Percentiles rank a stretch among this genome's conserved stretches.
phyloP scores from a whole-genome alignment of 2,329 filamentous ascomycete genomes.

The Esteya vermicola region DNA sequence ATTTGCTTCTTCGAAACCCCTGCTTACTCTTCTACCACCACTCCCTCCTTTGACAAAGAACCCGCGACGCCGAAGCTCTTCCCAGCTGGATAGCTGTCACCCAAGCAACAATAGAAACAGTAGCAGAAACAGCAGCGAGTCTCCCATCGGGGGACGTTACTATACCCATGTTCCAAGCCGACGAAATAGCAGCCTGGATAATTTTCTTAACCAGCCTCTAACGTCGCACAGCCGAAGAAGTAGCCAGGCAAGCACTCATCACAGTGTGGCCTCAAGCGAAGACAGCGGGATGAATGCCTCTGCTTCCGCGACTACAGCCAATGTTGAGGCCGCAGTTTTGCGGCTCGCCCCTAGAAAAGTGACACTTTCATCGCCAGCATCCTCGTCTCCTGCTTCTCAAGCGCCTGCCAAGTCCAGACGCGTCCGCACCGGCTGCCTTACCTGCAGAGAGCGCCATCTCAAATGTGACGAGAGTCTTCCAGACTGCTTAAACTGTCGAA shows the following conservation, averaged over 20 bases:
- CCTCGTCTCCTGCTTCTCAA: not conserved
- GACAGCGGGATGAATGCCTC: slow-evolving; percentile 8
- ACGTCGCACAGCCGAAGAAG: slow-evolving; percentile 6
- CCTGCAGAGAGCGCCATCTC: slow-evolving; percentile 76
- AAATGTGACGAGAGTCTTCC: slow-evolving; percentile 71
- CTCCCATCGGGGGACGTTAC: not conserved
- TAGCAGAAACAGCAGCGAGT: slow-evolving; percentile 1
- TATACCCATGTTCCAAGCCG: not conserved
- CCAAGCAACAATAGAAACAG: not conserved
- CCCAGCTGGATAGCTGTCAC: not conserved
- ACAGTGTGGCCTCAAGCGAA: not conserved
- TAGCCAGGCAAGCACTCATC: slow-evolving; percentile 3
- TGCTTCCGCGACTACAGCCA: slow-evolving; percentile 2
- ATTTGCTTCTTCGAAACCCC: not conserved
- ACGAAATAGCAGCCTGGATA: slow-evolving; percentile 1
- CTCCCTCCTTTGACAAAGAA: not conserved
- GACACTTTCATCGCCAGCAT: too few relatives aligned
- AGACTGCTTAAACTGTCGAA: slow-evolving; percentile 65
- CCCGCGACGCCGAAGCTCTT: not conserved
- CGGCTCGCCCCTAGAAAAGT: too few relatives aligned
- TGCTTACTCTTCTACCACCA: not conserved
- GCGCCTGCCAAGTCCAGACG: slow-evolving; percentile 6
- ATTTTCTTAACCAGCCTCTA: slow-evolving; percentile 8
- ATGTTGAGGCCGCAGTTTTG: slow-evolving; percentile 7
- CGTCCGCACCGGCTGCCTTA: slow-evolving; percentile 70